Percentiles rank a stretch among this genome's conserved stretches.
Conservation (phyloP, 345 rosid species). For the Eucalyptus lansdowneana region DNA sequence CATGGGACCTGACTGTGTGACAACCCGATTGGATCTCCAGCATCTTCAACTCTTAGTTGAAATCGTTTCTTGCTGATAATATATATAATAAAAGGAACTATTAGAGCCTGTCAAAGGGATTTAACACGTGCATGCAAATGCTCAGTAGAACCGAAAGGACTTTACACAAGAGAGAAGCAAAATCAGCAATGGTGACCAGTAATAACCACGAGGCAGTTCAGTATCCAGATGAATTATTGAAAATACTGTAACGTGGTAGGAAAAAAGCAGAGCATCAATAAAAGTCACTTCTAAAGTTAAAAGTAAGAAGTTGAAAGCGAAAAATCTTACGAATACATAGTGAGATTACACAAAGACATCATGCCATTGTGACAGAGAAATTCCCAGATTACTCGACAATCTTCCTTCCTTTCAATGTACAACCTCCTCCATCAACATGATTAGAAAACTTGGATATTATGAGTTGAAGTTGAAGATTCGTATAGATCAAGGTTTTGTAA, state of each 20-base stretch:
- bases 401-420: background rate
- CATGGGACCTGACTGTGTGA: conserved; percentile 72
- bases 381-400: background rate
- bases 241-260: background rate
- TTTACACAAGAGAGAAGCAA: background rate
- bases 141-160: background rate
- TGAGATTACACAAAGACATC: background rate
- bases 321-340: background rate
- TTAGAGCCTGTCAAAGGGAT: background rate
- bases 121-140: background rate
- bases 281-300: background rate
- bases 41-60: conserved; percentile 13
- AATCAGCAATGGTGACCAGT: background rate
- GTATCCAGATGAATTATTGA: background rate
- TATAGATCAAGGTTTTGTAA: background rate
- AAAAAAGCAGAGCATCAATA: background rate
- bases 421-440: background rate
- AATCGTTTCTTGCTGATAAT: background rate
- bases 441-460: background rate
- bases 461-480: background rate
- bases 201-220: background rate
- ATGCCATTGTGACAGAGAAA: background rate
- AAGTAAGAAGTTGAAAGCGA: background rate
- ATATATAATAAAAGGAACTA: background rate
- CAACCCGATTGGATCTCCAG: conserved; percentile 69